These are phyloP conservation scores for Fusarium nurragi DNA, from an alignment of 2,329 filamentous ascomycete species.

Conservation along the genomic window DNA sequence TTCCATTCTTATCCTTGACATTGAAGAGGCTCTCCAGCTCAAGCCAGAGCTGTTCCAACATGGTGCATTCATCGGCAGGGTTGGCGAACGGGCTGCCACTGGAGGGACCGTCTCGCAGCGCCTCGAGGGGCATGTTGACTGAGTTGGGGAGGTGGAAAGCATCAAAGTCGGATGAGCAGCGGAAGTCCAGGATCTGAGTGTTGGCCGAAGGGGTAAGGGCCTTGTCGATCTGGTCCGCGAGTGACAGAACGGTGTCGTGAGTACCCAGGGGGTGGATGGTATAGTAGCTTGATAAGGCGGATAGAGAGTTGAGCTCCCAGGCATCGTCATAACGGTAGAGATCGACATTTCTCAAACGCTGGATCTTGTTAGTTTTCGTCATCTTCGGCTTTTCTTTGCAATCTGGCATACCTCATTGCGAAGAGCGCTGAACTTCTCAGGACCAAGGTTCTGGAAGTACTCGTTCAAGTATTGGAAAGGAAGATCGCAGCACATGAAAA, in stretches of 20 bases:
- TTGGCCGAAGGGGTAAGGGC: slow-evolving; percentile 41
- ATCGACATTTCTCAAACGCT: slow-evolving; percentile 60
- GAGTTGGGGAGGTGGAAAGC: slow-evolving; percentile 57
- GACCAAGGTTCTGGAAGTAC: slow-evolving; percentile 65
- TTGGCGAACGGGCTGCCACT: slow-evolving; percentile 49
- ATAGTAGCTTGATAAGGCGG: slow-evolving; percentile 52
- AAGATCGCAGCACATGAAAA: slow-evolving; percentile 70
- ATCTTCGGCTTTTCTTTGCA: accelerated
- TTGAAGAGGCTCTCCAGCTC: slow-evolving; percentile 58
- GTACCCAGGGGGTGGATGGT: slow-evolving; percentile 39
- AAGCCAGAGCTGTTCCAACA: slow-evolving; percentile 59
- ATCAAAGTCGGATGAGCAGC: slow-evolving; percentile 53
- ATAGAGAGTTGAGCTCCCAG: slow-evolving; percentile 59
- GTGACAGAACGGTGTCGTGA: slow-evolving; percentile 39
- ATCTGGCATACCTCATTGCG: slow-evolving; percentile 49
- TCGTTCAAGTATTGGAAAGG: slow-evolving; percentile 70
- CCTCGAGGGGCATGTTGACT: slow-evolving; percentile 57
- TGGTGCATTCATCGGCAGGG: slow-evolving; percentile 57
- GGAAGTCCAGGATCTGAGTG: slow-evolving; percentile 56
- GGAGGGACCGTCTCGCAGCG: slow-evolving; percentile 45
- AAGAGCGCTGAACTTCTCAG: slow-evolving; percentile 59
- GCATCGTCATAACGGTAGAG: slow-evolving; percentile 64
- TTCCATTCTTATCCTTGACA: slow-evolving; percentile 43
- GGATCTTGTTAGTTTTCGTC: slow-evolving; percentile 29
- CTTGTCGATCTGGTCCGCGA: slow-evolving; percentile 42